Evolutionary conservation across 805 yeast genomes (phyloP).

Genomic region (Candida schatavii): DNA sequence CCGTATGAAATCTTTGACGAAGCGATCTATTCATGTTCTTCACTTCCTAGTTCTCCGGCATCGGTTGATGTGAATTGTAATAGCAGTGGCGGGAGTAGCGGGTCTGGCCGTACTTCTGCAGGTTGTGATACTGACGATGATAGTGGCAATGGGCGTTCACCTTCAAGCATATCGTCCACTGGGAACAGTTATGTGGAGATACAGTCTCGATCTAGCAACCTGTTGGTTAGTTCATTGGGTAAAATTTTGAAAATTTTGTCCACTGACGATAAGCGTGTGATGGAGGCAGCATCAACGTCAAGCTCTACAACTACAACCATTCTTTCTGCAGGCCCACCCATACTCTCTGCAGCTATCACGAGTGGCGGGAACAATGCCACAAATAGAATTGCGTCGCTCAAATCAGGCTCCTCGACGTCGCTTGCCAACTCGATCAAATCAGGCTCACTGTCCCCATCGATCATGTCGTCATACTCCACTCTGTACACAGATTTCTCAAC

Average conservation of each 20-base stretch:
- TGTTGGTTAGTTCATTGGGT: conserved; percentile 33
- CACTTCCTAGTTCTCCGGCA: conserved; percentile 14
- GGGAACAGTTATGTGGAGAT: conserved; percentile 1
- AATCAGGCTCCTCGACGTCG: conserved; percentile 34
- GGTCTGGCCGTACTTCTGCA: no score
- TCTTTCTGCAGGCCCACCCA: not conserved
- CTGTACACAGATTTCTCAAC: conserved; percentile 34
- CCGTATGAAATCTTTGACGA: conserved; percentile 68
- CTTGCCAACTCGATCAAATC: conserved; percentile 30
- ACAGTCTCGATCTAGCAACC: conserved; percentile 13
- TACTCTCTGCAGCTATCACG: not conserved
- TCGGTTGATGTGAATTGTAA: not conserved
- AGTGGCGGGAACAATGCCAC: not conserved
- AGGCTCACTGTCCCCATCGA: conserved; percentile 37
- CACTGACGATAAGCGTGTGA: conserved; percentile 8
- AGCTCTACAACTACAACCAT: not conserved
- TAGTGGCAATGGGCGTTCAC: not conserved
- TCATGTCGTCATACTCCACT: conserved; percentile 34
- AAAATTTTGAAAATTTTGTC: conserved; percentile 36
- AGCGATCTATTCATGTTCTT: conserved; percentile 47
- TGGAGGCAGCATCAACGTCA: conserved; percentile 1
- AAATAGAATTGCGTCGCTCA: not conserved
- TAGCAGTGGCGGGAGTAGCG: not conserved
- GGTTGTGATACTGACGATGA: not conserved
- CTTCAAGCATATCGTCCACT: not conserved